Conservation (phyloP, 768 basidiomycete species). For the Calocera cornea region DNA sequence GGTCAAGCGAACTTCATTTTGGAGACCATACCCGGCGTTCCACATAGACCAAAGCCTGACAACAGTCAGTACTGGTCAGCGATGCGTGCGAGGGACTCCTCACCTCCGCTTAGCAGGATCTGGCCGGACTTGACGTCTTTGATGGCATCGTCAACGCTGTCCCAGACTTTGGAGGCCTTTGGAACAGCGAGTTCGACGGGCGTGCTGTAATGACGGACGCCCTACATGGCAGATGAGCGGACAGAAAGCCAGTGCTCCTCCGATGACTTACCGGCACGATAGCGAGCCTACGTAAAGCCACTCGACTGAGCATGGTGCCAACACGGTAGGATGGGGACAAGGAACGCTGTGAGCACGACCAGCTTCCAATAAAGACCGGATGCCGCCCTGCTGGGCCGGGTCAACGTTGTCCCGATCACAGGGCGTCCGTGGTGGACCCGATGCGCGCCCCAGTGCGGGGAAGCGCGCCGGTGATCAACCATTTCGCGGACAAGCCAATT, state of each 20-base stretch:
- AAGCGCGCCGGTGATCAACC: too few species aligned
- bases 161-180: conserved; percentile 40
- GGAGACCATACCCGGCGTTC: conserved; percentile 54
- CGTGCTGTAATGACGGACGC: not conserved
- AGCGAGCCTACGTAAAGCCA: not conserved
- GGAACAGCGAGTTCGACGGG: conserved; percentile 3
- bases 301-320: not conserved
- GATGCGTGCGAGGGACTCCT: conserved; percentile 15
- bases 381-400: not conserved
- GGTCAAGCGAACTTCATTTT: not conserved
- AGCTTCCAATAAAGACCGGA: not conserved
- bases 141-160: conserved; percentile 69
- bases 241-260: not conserved
- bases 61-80: conserved; percentile 4
- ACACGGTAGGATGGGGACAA: not conserved
- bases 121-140: conserved; percentile 70
- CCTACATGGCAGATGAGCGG: not conserved
- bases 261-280: not conserved
- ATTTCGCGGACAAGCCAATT: too few species aligned
- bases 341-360: not conserved
- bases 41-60: conserved; percentile 77
- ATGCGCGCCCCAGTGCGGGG: too few species aligned
- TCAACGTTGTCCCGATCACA: not conserved
- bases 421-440: too few species aligned
- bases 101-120: conserved; percentile 68